Evolutionary conservation across 2,329 filamentous ascomycete species (phyloP).

Genomic region (Clarireedia homoeocarpa): DNA sequence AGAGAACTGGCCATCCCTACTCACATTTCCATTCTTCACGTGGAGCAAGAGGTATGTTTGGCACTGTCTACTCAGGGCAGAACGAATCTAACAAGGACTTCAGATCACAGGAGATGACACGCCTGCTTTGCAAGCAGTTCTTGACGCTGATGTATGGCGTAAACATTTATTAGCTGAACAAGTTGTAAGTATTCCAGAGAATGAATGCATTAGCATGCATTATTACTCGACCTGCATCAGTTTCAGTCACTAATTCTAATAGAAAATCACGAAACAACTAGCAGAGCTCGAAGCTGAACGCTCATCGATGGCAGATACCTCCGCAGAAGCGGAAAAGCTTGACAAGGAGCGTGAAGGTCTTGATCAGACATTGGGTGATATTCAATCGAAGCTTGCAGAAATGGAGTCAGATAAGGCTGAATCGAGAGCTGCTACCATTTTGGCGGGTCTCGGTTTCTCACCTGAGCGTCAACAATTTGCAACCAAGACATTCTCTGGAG

Average conservation of each 20-base stretch:
- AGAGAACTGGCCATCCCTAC: slow-evolving; percentile 92
- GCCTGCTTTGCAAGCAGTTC: slow-evolving; percentile 83
- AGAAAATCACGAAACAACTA: slow-evolving; percentile 71
- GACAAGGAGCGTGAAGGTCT: slow-evolving; percentile 85
- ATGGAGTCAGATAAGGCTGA: slow-evolving; percentile 99
- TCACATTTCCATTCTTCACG: slow-evolving; percentile 97
- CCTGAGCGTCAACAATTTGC: slow-evolving; percentile 83
- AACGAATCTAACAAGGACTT: slow-evolving; percentile 31
- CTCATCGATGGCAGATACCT: slow-evolving; percentile 79
- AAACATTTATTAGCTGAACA: slow-evolving; percentile 91
- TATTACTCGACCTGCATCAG: background rate
- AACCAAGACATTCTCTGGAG: slow-evolving; percentile 97
- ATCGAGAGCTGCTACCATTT: slow-evolving; percentile 86
- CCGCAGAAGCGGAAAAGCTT: slow-evolving; percentile 75
- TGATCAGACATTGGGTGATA: slow-evolving; percentile 82
- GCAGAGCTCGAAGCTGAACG: slow-evolving; percentile 71
- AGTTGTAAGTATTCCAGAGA: slow-evolving; percentile 47
- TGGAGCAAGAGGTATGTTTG: slow-evolving; percentile 78
- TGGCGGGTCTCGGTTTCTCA: slow-evolving; percentile 95
- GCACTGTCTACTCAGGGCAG: background rate
- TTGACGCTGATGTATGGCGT: slow-evolving; percentile 97
- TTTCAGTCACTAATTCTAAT: slow-evolving; percentile 10
- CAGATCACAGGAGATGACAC: slow-evolving; percentile 90
- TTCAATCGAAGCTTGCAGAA: slow-evolving; percentile 85
- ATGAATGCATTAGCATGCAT: background rate